These are phyloP conservation scores for Ulvella scutata DNA, from an alignment of 139 green algal genomes.

Conservation along the genomic window DNA sequence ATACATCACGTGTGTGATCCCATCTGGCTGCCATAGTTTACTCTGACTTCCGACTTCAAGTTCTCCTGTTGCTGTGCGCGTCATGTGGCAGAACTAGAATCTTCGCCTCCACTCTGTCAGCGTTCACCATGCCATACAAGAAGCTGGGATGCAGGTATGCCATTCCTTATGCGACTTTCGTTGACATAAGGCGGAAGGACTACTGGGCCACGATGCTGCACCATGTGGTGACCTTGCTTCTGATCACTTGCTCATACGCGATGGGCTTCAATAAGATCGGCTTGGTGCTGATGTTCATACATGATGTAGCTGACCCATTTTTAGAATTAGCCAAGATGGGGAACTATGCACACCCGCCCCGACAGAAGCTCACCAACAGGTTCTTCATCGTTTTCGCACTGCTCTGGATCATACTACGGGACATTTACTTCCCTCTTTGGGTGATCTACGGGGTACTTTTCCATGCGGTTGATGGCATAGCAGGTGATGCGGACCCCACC, in stretches of 20 bases:
- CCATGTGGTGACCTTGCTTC: not conserved
- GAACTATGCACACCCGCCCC: not conserved
- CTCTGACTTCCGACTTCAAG: too few relatives aligned
- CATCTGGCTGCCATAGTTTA: too few relatives aligned
- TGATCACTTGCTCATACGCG: not conserved
- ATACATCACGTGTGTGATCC: too few relatives aligned
- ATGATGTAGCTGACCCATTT: not conserved
- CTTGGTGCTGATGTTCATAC: not conserved
- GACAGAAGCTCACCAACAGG: not conserved
- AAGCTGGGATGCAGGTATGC: conserved; percentile 2
- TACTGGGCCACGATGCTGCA: not conserved
- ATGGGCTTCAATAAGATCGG: not conserved
- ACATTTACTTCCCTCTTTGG: not conserved
- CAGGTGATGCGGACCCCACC: too few relatives aligned
- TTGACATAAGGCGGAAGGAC: not conserved
- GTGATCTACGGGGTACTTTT: too few relatives aligned
- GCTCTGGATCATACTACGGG: not conserved
- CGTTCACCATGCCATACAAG: too few relatives aligned
- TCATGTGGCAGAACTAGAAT: too few relatives aligned
- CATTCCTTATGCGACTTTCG: not conserved
- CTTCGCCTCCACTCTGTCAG: too few relatives aligned
- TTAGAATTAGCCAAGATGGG: not conserved
- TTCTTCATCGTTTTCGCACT: not conserved
- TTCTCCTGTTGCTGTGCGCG: too few relatives aligned
- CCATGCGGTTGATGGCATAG: too few relatives aligned